phyloP scores from a whole-genome alignment of 2,329 filamentous ascomycete species.

The Pseudohalonectria lignicola region DNA sequence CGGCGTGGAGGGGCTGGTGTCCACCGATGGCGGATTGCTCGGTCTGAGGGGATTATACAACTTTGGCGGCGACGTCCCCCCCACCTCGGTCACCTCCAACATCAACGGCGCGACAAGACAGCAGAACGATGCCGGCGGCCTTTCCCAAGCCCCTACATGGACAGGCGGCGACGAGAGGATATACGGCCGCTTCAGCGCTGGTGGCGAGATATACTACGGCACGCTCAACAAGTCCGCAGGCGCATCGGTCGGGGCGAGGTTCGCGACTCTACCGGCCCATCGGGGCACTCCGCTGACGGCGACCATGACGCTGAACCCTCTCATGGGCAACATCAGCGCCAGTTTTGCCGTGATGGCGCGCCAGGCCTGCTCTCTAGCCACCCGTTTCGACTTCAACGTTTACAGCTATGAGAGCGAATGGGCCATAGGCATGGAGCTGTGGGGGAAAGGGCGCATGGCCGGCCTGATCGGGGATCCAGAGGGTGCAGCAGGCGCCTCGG shows the following conservation, averaged over 20 bases:
- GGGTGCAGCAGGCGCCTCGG: no score
- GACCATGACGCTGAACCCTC: constrained; percentile 82
- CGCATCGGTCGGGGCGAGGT: constrained; percentile 77
- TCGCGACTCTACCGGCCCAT: constrained; percentile 73
- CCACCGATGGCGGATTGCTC: constrained; percentile 81
- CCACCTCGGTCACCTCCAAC: constrained; percentile 10
- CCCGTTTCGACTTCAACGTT: constrained; percentile 91
- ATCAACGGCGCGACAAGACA: constrained; percentile 9
- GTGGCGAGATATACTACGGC: constrained; percentile 91
- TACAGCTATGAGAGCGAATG: constrained; percentile 97
- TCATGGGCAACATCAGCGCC: constrained; percentile 88
- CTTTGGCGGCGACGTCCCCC: constrained; percentile 63
- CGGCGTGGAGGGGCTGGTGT: constrained; percentile 81
- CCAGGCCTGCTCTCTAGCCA: constrained; percentile 72
- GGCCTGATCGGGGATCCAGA: constrained; percentile 22
- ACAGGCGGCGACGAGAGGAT: constrained; percentile 32
- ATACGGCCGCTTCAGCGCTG: constrained; percentile 78
- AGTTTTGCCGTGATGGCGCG: constrained; percentile 88
- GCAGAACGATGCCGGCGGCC: constrained; percentile 2
- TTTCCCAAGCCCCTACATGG: constrained; percentile 1
- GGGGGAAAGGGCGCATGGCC: constrained; percentile 52
- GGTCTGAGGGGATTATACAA: constrained; percentile 89
- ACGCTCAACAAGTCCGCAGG: constrained; percentile 89
- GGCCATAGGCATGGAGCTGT: constrained; percentile 84
- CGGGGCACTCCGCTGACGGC: constrained; percentile 86